Base-by-base conservation (phyloP, 345 rosid species). In the Eucalyptus microcorys region DNA sequence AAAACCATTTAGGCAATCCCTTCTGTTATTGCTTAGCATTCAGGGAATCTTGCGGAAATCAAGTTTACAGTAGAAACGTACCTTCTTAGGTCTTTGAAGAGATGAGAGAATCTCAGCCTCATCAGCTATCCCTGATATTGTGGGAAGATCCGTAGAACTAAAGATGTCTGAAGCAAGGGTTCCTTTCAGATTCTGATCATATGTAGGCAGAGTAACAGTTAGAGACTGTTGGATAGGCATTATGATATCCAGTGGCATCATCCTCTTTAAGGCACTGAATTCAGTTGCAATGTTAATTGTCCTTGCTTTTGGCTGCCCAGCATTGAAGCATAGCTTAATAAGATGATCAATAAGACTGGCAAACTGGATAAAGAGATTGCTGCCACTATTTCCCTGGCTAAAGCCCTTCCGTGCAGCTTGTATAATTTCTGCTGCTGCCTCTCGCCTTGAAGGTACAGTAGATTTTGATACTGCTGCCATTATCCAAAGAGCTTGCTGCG, bases 381-480 rank as follows among this genome's bases (percentile, higher is more conserved):
- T 94, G 66, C 95, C 95, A 92, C 92, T 92, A 86, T 94, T 95
- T 93, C 96, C 96, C 64, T 94, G 98, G 91, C 89, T 89, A 87
- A 95, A 95, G 86, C 96, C 97, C 91, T 95, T 98, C 59, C 95
- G 93, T 79, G 99, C 99, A 85, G 95, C 95, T 88, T 97, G 97
- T 91, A 98, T 93, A 92, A 98, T 98, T 92, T 96, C 97, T 86
- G 98, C 96, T 91, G 99, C 96, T 88, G 99, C 99, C 90, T 96
- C 98, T 90, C 96, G 93, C 91, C 98, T 96, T n/a, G 99, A 95
- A 87, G 98, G 96, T 87, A 97, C 96, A 34, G 97, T 93, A 89
- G 99, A 97, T 91, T 97, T 97, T 88, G 99, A 96, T 89, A 97
- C 99, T 83, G 99, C 99, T 87, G 99, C 99, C 98, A 94, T 96